phyloP scores from a whole-genome alignment of 2,329 filamentous ascomycete genomes.

The Aspergillus transmontanensis region DNA sequence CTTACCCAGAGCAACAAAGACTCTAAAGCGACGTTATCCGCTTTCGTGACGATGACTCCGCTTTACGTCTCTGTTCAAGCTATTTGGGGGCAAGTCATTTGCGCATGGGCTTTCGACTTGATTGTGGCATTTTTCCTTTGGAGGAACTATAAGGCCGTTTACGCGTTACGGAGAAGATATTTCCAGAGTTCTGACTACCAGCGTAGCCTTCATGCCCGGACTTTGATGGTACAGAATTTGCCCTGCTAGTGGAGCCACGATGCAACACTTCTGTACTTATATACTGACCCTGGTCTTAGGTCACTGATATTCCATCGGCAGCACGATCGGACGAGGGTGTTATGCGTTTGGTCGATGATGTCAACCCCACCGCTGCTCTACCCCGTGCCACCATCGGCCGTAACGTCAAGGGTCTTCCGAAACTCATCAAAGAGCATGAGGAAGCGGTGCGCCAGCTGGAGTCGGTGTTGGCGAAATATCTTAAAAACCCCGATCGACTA shows the following conservation, averaged over 20 bases:
- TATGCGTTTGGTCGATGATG: conserved; percentile 75
- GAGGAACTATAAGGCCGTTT: conserved; percentile 81
- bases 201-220: conserved; percentile 75
- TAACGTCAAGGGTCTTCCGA: conserved; percentile 87
- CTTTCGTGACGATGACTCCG: conserved; percentile 53
- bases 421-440: conserved; percentile 82
- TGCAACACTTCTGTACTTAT: background rate
- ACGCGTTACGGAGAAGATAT: conserved; percentile 72
- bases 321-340: conserved; percentile 83
- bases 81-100: conserved; percentile 62
- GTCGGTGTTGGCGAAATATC: conserved; percentile 80
- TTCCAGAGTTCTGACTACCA: conserved; percentile 89
- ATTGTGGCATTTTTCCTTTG: conserved; percentile 80
- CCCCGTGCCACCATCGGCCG: conserved; percentile 82
- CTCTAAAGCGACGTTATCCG: conserved; percentile 25
- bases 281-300: conserved; percentile 43
- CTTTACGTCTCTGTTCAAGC: conserved; percentile 49
- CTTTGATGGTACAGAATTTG: conserved; percentile 52
- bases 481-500: conserved; percentile 81
- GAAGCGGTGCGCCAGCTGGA: conserved; percentile 80
- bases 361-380: conserved; percentile 76
- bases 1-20: conserved; percentile 53
- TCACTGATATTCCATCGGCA: conserved; percentile 82
- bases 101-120: conserved; percentile 69
- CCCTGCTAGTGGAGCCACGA: background rate